Evolutionary conservation across 2,329 filamentous ascomycete genomes (phyloP).

Genomic region (Onygenales sp.): DNA sequence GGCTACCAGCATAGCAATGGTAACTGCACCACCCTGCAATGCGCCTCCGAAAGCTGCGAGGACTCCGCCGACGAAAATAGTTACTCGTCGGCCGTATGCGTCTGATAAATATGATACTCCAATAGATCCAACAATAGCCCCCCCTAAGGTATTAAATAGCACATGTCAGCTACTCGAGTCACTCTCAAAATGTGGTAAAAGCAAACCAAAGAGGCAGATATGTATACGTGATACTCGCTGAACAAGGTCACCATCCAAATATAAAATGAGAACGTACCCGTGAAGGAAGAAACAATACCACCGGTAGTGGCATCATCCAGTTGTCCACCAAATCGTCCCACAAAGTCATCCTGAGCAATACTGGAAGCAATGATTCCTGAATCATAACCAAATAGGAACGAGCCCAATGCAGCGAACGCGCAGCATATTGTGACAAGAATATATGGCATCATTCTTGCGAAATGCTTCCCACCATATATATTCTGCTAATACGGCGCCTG

Average conservation of each 20-base stretch:
- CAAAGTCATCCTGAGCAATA: conserved; percentile 26
- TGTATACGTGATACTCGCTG: too few species aligned
- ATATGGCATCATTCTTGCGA: conserved; percentile 15
- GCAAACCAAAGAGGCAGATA: neutral
- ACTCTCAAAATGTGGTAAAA: neutral
- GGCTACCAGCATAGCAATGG: conserved; percentile 38
- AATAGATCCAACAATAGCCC: conserved; percentile 29
- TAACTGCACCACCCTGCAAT: conserved; percentile 27
- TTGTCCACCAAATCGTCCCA: conserved; percentile 19
- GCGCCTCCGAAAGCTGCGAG: conserved; percentile 24
- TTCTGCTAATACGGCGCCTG: too few species aligned
- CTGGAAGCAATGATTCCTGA: conserved; percentile 29
- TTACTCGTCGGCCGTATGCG: conserved; percentile 21
- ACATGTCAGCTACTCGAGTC: neutral
- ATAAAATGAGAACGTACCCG: conserved; percentile 13
- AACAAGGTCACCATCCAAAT: neutral
- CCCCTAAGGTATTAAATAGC: conserved; percentile 17
- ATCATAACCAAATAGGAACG: conserved; percentile 42
- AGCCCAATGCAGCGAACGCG: conserved; percentile 37
- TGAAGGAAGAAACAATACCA: conserved; percentile 33
- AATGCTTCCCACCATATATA: too few species aligned
- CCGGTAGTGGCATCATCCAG: conserved; percentile 25
- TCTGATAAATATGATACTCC: conserved; percentile 26
- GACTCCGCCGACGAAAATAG: conserved; percentile 25
- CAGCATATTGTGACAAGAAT: conserved; percentile 26